phyloP scores from a whole-genome alignment of 805 yeast genomes.

The Starmera pachycereana region DNA sequence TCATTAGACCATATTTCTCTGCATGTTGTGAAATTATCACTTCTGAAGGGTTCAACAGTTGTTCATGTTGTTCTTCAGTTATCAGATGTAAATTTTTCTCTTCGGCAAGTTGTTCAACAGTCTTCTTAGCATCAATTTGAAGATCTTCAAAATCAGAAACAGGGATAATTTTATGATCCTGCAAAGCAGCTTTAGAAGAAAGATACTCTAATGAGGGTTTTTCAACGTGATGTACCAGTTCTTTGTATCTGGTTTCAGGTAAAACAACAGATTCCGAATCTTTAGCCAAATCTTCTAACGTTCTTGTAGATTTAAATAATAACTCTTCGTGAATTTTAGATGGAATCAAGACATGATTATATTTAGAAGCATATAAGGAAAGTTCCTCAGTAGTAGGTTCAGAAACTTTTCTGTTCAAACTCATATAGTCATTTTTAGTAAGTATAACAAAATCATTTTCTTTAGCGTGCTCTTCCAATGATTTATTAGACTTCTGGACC shows the following conservation, averaged over 20 bases:
- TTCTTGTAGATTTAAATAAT: slow-evolving; percentile 4
- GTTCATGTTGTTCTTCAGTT: slow-evolving; percentile 1
- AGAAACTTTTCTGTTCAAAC: slow-evolving; percentile 7
- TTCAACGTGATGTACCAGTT: background rate
- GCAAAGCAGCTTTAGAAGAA: background rate
- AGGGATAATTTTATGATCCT: slow-evolving; percentile 5
- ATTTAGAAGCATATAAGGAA: background rate
- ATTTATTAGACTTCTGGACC: background rate
- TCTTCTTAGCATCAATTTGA: background rate
- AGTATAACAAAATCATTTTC: background rate
- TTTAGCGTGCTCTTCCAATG: background rate
- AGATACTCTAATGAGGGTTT: slow-evolving; percentile 1
- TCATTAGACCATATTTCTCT: background rate
- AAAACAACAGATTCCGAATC: slow-evolving; percentile 13
- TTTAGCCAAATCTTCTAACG: slow-evolving; percentile 2
- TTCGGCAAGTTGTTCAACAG: background rate
- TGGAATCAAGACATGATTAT: slow-evolving; percentile 6
- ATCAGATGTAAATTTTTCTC: background rate
- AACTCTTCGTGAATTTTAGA: slow-evolving; percentile 4
- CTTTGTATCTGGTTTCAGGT: slow-evolving; percentile 6
- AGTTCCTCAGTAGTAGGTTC: slow-evolving; percentile 11
- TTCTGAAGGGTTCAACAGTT: slow-evolving; percentile 1
- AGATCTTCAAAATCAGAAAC: slow-evolving; percentile 1
- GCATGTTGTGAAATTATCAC: slow-evolving; percentile 8
- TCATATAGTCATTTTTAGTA: slow-evolving; percentile 1